These are phyloP conservation scores for Eragrostis nindensis DNA, from an alignment of 176 grass and related monocot species.

Conservation along the genomic window DNA sequence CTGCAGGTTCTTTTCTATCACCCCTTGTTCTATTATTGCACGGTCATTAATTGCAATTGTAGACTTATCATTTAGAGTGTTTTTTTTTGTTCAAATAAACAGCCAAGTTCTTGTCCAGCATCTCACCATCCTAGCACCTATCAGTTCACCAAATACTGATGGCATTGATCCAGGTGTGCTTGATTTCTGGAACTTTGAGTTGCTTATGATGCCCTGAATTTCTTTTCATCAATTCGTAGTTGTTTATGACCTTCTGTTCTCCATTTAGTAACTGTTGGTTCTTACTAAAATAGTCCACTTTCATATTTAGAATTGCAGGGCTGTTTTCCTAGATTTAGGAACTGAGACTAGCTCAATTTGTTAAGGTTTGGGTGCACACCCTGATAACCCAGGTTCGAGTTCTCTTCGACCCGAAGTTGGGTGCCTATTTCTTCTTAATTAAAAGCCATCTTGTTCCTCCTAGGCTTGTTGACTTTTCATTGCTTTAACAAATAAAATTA, in stretches of 20 bases:
- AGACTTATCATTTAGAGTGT: not conserved
- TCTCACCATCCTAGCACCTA: constrained; percentile 79
- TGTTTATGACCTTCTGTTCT: not conserved
- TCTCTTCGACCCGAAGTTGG: no score
- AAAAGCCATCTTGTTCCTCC: no score
- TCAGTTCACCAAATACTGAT: constrained; percentile 83
- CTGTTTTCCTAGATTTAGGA: no score
- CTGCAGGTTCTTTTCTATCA: constrained; percentile 63
- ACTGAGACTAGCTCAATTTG: no score
- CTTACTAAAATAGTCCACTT: not conserved
- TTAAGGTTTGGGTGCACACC: no score
- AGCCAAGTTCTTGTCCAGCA: constrained; percentile 81
- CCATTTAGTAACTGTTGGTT: not conserved
- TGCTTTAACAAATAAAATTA: not conserved
- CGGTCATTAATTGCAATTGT: not conserved
- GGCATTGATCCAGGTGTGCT: constrained; percentile 86
- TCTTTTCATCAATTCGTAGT: not conserved
- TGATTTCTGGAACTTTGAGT: constrained; percentile 1
- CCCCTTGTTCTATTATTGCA: constrained; percentile 1
- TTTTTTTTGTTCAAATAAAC: constrained; percentile 55
- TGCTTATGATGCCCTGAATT: constrained; percentile 8
- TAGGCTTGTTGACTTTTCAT: not conserved
- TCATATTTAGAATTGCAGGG: not conserved
- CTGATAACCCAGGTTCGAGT: no score
- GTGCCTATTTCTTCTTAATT: no score